Evolutionary conservation across 306 rosid genomes (phyloP), one percentile per base, ranked within the genome.

Genomic region (Medicago ruthenica): DNA sequence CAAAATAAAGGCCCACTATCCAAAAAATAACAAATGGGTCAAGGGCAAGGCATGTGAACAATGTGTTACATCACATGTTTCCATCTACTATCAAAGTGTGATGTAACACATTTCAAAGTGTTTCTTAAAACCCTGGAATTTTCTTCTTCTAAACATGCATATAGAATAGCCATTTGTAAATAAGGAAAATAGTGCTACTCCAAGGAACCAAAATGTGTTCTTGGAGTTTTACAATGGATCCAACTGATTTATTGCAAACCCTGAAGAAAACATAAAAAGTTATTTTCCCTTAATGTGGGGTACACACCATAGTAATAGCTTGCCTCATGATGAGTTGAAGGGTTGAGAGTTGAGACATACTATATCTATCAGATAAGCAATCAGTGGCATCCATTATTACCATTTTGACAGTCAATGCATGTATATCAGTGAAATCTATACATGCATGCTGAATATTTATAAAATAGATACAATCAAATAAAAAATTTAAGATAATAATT

Each of bases 261-360:
- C 5, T 27, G 44, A 42, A 41, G 63, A 18, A 71, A 82, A 67
- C 48, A 71, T 61, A 22, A 36, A 5, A 41, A 45, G 7, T 10
- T 24, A 67, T 34, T 80, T 77, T 41, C 48, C 47, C 69, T 20
- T 9, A 16, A 60, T 17, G 75, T 74, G 80, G 82, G 85, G 55
- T 86, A 77, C 39, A 74, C 31, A 36, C 67, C 45, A 71, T 31
- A 67, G 65, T 18, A 67, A 44, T 77, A 16, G 39, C 22, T 34
- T 63, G 77, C 15, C 74, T 80, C 77, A 67, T 57, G 55, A 67
- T 57, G 55, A 73, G 39, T 7, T 42, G 8, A 67, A 78, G 40
- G 37, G 79, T 51, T 48, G 70, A 54, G 14, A 65, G 54, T 39
- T 61, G 66, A 54, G 14, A 51, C 67, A 70, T 62, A 61, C 67